phyloP scores from a whole-genome alignment of 495 filamentous ascomycete genomes.

The Trypethelium eluteriae region DNA sequence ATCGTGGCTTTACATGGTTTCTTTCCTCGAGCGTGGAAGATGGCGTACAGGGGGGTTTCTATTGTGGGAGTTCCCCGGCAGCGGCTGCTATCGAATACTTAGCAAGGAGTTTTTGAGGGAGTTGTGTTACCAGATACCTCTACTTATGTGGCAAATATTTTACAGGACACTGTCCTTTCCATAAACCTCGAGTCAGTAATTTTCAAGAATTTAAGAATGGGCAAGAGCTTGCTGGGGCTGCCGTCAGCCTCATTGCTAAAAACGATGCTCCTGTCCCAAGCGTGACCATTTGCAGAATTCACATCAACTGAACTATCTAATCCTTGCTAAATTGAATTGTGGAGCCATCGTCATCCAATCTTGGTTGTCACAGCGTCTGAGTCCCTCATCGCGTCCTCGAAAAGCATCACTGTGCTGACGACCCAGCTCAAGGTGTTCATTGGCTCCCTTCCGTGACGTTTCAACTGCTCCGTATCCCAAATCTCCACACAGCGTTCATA shows the following conservation, averaged over 20 bases:
- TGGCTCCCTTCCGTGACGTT: slow-evolving; percentile 23
- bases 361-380: slow-evolving; percentile 23
- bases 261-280: not conserved
- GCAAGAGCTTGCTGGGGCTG: not conserved
- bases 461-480: slow-evolving; percentile 22
- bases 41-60: too few relatives aligned
- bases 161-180: not conserved
- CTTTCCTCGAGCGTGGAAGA: too few relatives aligned
- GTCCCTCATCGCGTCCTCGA: slow-evolving; percentile 28
- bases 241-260: not conserved
- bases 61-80: too few relatives aligned
- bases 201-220: not conserved
- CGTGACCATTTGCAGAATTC: not conserved
- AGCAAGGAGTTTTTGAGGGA: too few relatives aligned
- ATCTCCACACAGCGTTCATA: slow-evolving; percentile 12
- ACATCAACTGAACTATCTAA: not conserved
- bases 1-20: too few relatives aligned
- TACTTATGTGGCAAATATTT: too few relatives aligned
- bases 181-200: not conserved
- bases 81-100: too few relatives aligned
- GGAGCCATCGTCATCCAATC: slow-evolving; percentile 23
- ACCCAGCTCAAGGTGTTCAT: slow-evolving; percentile 24
- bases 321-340: not conserved
- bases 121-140: too few relatives aligned
- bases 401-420: slow-evolving; percentile 24